Base-by-base conservation (phyloP, 2,329 filamentous ascomycete species). In the Fusarium scirpi region DNA sequence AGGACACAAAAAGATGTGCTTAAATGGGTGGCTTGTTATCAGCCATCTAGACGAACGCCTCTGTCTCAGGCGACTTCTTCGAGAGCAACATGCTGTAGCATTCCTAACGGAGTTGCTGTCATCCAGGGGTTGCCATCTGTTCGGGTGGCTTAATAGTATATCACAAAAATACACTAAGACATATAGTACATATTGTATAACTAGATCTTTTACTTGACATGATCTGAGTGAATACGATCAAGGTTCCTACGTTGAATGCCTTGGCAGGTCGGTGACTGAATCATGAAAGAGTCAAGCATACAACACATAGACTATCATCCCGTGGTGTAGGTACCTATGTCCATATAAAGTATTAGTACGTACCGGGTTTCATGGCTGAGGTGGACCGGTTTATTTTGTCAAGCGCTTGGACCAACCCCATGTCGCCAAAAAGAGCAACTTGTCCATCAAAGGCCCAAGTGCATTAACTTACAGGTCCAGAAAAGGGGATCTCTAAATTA, bases 401-500 rank as follows among this genome's bases (percentile, higher is more conserved):
- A 44, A 67, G 65, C 71, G 72, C 72, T 72, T 71, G 74, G 74
- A 45, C 76, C 76, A 78, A 69, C 63, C 62, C 61, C 58, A 72
- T 54, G 61, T 65, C 62, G 62, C 70, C 69, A 65, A 69, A 72
- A 73, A 63, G 67, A 74, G 74, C 70, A 72, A 75, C 70, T 69
- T 70, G 76, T 75, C 69, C 71, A 71, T 70, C 72, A 70, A 59
- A 62, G 62, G 66, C 63, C 65, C 62, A 62, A 63, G 75, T 70
- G 70, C 70, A 62, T 74, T 65, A 55, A 66, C 63, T 55, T 66
- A 60, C 59, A 75, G 71, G 58, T 70, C 72, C 69, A 71, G 71
- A 76, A 77, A 76, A 76, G 76, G 76, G 74, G 75, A 76, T 71
- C 73, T 75, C 75, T 55, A 66, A 61, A 62, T 55, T 66, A 66